A percentile compares a stretch with the other conserved stretches of the same genome.
Conservation (phyloP, 2,329 filamentous ascomycete species). For the Berkeleyomyces basicola region DNA sequence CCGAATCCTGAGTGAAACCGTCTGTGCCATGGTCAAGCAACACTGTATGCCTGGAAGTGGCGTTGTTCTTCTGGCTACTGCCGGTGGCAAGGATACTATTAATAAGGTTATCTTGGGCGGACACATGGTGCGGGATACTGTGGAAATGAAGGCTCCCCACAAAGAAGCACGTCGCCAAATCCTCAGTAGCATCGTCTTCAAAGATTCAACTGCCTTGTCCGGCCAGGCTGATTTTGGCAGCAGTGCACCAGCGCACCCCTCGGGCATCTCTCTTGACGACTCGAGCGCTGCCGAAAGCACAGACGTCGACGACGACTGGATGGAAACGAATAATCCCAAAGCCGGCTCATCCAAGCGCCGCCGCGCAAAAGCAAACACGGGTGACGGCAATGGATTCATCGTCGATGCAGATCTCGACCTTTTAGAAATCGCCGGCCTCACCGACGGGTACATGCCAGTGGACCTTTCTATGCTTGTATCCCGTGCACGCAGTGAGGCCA, state of each 20-base stretch:
- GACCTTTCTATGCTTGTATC: constrained; percentile 76
- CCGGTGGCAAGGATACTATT: constrained; percentile 80
- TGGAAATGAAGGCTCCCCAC: constrained; percentile 76
- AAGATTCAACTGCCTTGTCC: constrained; percentile 26
- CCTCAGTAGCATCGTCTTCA: constrained; percentile 58
- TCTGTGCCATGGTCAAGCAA: constrained; percentile 68
- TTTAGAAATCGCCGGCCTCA: constrained; percentile 80
- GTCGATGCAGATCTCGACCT: constrained; percentile 70
- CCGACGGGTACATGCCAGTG: constrained; percentile 95
- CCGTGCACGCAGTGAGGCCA: constrained; percentile 75
- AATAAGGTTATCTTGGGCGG: constrained; percentile 83
- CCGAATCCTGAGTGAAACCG: constrained; percentile 76
- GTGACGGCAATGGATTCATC: constrained; percentile 44
- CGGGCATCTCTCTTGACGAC: constrained; percentile 38
- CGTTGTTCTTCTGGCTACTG: constrained; percentile 77
- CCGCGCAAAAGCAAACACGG: constrained; percentile 17
- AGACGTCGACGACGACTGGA: constrained; percentile 47
- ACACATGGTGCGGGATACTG: constrained; percentile 81
- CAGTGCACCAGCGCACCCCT: constrained; percentile 27
- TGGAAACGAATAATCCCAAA: constrained; percentile 49
- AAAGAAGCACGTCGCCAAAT: constrained; percentile 78
- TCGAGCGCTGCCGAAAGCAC: constrained; percentile 23
- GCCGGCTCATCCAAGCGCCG: constrained; percentile 22
- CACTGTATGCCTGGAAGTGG: constrained; percentile 66
- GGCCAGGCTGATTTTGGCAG: neutral